Evolutionary conservation across 768 basidiomycete species (phyloP).

Genomic region (Multifurca ochricompacta): DNA sequence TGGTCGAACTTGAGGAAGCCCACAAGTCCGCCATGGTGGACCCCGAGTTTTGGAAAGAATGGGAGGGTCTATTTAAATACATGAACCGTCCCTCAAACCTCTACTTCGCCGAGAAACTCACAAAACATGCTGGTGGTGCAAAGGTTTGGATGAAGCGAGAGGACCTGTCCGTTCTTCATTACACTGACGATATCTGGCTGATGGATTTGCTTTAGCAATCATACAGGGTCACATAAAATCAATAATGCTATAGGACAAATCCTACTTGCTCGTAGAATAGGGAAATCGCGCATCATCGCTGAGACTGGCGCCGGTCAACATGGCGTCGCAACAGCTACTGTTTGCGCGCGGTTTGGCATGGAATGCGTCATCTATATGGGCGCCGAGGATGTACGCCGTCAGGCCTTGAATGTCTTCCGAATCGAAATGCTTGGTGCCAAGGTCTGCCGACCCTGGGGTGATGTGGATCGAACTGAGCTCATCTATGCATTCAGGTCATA

Average conservation of each 20-base stretch:
- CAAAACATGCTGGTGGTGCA: slow-evolving; percentile 85
- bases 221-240: slow-evolving; percentile 98
- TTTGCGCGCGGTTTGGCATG: slow-evolving; percentile 92
- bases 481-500: slow-evolving; percentile 53
- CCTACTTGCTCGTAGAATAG: slow-evolving; percentile 84
- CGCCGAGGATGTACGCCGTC: slow-evolving; percentile 90
- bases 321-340: slow-evolving; percentile 97
- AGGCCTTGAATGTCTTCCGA: slow-evolving; percentile 95
- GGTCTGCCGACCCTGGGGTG: slow-evolving; percentile 30
- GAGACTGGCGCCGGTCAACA: slow-evolving; percentile 99
- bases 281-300: slow-evolving; percentile 95
- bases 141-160: slow-evolving; percentile 98
- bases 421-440: slow-evolving; percentile 96
- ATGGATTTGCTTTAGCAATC: slow-evolving; percentile 51
- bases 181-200: background rate
- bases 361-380: slow-evolving; percentile 99
- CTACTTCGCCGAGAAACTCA: slow-evolving; percentile 87
- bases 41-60: slow-evolving; percentile 89
- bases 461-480: background rate
- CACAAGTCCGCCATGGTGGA: slow-evolving; percentile 83
- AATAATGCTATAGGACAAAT: slow-evolving; percentile 99
- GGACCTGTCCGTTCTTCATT: slow-evolving; percentile 48
- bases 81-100: slow-evolving; percentile 92
- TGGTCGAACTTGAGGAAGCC: slow-evolving; percentile 84
- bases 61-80: slow-evolving; percentile 79